phyloP scores from a whole-genome alignment of 1,139 yeast genomes.

The Magnusiomyces ingens region DNA sequence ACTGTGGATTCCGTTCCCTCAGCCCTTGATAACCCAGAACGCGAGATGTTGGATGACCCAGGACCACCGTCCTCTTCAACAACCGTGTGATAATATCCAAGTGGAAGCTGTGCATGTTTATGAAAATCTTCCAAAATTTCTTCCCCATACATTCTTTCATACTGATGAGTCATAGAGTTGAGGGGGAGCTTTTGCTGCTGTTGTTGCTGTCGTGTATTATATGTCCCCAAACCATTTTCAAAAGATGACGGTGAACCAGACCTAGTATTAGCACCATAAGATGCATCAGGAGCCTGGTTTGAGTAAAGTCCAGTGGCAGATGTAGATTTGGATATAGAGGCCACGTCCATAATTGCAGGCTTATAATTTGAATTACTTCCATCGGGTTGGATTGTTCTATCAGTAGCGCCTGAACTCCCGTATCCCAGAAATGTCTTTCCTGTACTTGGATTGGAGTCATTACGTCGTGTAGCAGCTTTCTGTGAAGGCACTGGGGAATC shows the following conservation, averaged over 20 bases:
- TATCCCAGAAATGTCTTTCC: too few relatives aligned
- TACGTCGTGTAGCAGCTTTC: too few relatives aligned
- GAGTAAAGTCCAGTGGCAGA: background rate
- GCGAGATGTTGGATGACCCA: background rate
- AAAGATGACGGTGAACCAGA: constrained; percentile 1
- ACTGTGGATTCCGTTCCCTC: too few relatives aligned
- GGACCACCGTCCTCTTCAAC: constrained; percentile 10
- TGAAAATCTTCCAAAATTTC: constrained; percentile 6
- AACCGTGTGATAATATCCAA: constrained; percentile 12
- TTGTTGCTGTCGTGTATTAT: background rate
- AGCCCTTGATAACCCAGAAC: too few relatives aligned
- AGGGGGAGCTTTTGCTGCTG: constrained; percentile 6
- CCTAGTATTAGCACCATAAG: background rate
- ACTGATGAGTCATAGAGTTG: constrained; percentile 13
- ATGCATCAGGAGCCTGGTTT: background rate
- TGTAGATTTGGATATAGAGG: too few relatives aligned
- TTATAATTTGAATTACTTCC: too few relatives aligned
- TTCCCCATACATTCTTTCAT: constrained; percentile 7
- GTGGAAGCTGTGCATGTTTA: constrained; percentile 3
- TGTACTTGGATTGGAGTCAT: too few relatives aligned
- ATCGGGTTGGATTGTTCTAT: too few relatives aligned
- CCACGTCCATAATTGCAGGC: too few relatives aligned
- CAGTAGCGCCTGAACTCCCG: background rate
- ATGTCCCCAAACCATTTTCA: background rate
- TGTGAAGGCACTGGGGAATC: too few relatives aligned